Evolutionary conservation across 1,139 yeast species (phyloP).

Genomic region (Lodderomyces parapsilosis): DNA sequence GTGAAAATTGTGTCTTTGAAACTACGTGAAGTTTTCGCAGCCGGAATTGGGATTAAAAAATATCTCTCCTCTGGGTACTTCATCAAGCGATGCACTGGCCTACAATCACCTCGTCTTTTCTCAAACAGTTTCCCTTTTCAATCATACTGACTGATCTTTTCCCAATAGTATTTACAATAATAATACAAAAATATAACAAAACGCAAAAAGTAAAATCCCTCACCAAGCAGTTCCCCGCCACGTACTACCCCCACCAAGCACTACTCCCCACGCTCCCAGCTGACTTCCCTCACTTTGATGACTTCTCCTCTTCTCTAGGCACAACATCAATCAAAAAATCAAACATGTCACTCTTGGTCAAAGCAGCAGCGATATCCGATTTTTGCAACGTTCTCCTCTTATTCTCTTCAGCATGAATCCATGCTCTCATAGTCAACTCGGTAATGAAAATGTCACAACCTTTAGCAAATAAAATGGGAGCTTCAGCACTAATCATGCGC

Average conservation of each 20-base stretch:
- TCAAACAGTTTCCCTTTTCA: too few species aligned
- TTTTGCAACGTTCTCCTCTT: constrained; percentile 91
- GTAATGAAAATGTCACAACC: constrained; percentile 97
- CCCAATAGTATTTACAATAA: not conserved
- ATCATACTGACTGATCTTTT: not conserved
- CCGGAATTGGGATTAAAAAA: too few species aligned
- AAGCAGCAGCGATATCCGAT: constrained; percentile 92
- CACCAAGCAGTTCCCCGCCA: constrained; percentile 10
- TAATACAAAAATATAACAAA: not conserved
- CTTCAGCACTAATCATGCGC: constrained; percentile 96
- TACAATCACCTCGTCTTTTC: too few species aligned
- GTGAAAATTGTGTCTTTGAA: too few species aligned
- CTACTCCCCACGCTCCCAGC: too few species aligned
- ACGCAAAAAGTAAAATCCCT: not conserved
- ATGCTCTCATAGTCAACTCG: constrained; percentile 95
- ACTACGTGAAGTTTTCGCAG: too few species aligned
- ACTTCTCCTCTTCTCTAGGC: constrained; percentile 75
- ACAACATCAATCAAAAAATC: constrained; percentile 94
- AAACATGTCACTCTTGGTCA: constrained; percentile 94
- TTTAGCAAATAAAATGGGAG: constrained; percentile 94
- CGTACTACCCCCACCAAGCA: constrained; percentile 8
- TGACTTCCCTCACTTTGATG: constrained; percentile 43
- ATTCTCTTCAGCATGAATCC: constrained; percentile 98
- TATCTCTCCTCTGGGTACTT: too few species aligned
- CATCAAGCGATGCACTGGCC: too few species aligned